Base-by-base conservation (phyloP, 495 filamentous ascomycete genomes). In the Durotheca rogersii region DNA sequence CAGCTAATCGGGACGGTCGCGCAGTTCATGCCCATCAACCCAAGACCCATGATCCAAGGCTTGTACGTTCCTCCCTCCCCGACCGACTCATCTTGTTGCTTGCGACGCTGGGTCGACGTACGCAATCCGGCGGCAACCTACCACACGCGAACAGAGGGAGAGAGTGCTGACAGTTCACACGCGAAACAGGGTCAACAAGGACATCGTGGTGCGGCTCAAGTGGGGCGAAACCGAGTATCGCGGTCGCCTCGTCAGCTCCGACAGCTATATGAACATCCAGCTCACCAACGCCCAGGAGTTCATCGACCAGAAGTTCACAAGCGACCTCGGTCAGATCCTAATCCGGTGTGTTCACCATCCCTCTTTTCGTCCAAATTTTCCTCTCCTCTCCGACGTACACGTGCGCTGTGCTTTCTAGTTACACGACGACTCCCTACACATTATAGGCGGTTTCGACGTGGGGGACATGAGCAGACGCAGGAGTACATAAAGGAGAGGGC, bases 221-320 rank as follows among this genome's bases (percentile, higher is more conserved):
- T 98, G 93, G 93, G 90, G 89, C 58, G 84, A 95, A 65, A 93
- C 89, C 23, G 94, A 97, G 72, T 98, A 97, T 80, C 89, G 88
- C 66, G 93, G 93, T 57, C 81, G 79, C 34, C 81, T 98, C 44
- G 88, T 97, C 58, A 72, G 70, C 72, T 87, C 95, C 57, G 93
- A 98, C 74, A 90, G 86, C 61, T 98, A 97, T 80, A 96, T 98
- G 91, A 98, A 98, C 74, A 83, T 98, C 53, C 88, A 96, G 71
- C 80, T 98, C 41, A 80, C 80, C 60, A 82, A 85, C 60, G 89
- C 93, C 38, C 88, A 94, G 72, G 94, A 97, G 65, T 95, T 81
- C 72, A 85, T 96, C 56, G 84, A 93, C 70, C 88, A 87, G 44
- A 89, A 93, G 79, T 84, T 79, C 62, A 88, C 86, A 21, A 90